phyloP scores from a whole-genome alignment of 257 asterid genomes.

The Salvia splendens region DNA sequence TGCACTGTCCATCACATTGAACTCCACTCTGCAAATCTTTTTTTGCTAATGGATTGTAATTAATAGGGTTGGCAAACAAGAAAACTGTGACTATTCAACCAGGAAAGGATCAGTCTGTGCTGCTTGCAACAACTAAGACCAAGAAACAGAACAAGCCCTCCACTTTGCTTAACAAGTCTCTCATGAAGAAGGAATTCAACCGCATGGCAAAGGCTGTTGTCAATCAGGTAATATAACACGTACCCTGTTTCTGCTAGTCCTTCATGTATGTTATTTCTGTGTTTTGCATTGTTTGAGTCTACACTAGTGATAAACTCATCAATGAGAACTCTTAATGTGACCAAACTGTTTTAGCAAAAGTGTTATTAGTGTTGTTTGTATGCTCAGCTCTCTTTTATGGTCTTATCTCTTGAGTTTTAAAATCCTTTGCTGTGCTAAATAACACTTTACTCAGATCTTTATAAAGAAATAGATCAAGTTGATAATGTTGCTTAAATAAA shows the following conservation, averaged over 20 bases:
- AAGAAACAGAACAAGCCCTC: conserved; percentile 87
- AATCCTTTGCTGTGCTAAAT: not conserved
- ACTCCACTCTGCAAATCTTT: not conserved
- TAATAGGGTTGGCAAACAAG: conserved; percentile 89
- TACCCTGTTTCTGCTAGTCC: not conserved
- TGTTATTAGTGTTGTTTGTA: not conserved
- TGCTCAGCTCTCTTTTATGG: not conserved
- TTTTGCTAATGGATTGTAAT: conserved; percentile 1
- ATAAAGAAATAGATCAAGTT: not conserved
- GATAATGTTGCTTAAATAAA: not conserved
- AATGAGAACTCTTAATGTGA: not conserved
- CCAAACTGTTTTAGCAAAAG: not conserved
- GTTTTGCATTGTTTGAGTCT: not conserved
- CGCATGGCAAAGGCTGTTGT: conserved; percentile 91
- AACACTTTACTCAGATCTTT: not conserved
- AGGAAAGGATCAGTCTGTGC: conserved; percentile 73
- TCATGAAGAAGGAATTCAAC: conserved; percentile 88
- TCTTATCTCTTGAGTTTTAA: not conserved
- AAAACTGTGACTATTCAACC: conserved; percentile 88
- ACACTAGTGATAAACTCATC: not conserved
- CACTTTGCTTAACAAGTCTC: conserved; percentile 65
- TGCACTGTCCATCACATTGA: conserved; percentile 1
- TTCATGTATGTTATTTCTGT: not conserved
- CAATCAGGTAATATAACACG: conserved; percentile 60
- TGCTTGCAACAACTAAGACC: conserved; percentile 81